These are phyloP conservation scores for Zasmidium angulare DNA, from an alignment of 2,329 filamentous ascomycete species.

Conservation along the genomic window DNA sequence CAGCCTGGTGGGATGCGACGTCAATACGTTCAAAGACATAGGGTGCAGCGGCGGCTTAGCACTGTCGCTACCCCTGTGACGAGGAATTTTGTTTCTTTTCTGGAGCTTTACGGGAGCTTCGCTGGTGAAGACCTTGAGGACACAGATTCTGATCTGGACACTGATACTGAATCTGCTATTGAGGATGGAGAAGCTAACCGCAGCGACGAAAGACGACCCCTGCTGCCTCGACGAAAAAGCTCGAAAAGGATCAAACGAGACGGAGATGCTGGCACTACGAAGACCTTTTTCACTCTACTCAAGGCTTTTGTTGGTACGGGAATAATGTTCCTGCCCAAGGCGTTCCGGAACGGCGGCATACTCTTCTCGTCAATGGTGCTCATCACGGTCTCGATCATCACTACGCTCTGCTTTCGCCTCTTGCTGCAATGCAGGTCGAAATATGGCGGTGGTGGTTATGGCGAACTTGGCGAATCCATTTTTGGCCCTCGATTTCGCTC, in stretches of 20 bases:
- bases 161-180: slow-evolving; percentile 56
- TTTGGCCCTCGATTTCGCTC: slow-evolving; percentile 62
- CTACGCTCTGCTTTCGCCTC: slow-evolving; percentile 70
- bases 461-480: slow-evolving; percentile 68
- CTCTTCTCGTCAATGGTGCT: slow-evolving; percentile 71
- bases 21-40: slow-evolving; percentile 51
- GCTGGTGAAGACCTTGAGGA: slow-evolving; percentile 68
- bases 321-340: slow-evolving; percentile 79
- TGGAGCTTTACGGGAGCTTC: slow-evolving; percentile 74
- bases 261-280: slow-evolving; percentile 66
- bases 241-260: slow-evolving; percentile 47
- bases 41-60: slow-evolving; percentile 40
- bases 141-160: slow-evolving; percentile 49
- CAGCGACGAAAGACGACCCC: slow-evolving; percentile 58
- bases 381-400: slow-evolving; percentile 63
- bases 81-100: slow-evolving; percentile 70
- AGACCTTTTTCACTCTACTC: slow-evolving; percentile 75
- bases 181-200: slow-evolving; percentile 59
- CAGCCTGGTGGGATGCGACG: slow-evolving; percentile 56
- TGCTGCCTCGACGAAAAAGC: slow-evolving; percentile 58
- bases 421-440: slow-evolving; percentile 65
- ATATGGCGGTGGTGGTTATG: slow-evolving; percentile 68
- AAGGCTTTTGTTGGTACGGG: slow-evolving; percentile 79
- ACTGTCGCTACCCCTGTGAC: slow-evolving; percentile 57
- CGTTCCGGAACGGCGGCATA: slow-evolving; percentile 75